Evolutionary conservation across 2,329 filamentous ascomycete genomes (phyloP), one percentile per base, ranked within the genome.

Genomic region (Diaporthe sp.): DNA sequence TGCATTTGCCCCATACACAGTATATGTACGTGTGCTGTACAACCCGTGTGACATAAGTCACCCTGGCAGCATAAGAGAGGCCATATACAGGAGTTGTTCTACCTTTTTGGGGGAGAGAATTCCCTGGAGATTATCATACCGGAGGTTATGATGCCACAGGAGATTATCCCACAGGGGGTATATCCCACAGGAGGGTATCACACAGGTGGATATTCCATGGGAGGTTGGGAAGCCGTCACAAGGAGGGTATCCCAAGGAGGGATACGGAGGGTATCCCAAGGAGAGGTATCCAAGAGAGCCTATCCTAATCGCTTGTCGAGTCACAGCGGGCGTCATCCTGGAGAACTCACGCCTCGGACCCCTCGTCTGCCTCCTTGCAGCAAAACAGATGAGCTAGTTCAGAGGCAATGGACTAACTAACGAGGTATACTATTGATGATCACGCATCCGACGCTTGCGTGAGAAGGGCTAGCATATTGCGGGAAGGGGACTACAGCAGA

Each of bases 371-470:
- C 28, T 57, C 53, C 31, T 44, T n/a, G 71, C 17, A 37, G 13
- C n/a, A 19, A 17, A 34, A 12, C 25, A 49, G 31, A 37, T 25
- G 44, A 39, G 44, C 71, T 51, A 44, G 22, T 22, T 28, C 55
- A 60, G 25, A 55, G 37, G 46, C 49, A 67, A 65, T 28, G 51
- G 25, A 17, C 51, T 28, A 28, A 9, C 25, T 17, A 25, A n/a
- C 49, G 37, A 49, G 55, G 61, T 39, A 42, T n/a, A 42, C 58
- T 49, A 31, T 55, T 37, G 67, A 44, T n/a, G 49, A 31, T 61
- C 67, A 34, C 62, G 12, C 62, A 71, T 42, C 51, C 62, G 44
- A 61, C 55, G 28, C 62, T 44, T 65, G 42, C 19, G 62, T 60
- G 22, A 22, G 17, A 60, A 51, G 37, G 37, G 44, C 55, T 65